These are phyloP conservation scores for Solanum chilense DNA, from an alignment of 257 asterid genomes.

Conservation along the genomic window DNA sequence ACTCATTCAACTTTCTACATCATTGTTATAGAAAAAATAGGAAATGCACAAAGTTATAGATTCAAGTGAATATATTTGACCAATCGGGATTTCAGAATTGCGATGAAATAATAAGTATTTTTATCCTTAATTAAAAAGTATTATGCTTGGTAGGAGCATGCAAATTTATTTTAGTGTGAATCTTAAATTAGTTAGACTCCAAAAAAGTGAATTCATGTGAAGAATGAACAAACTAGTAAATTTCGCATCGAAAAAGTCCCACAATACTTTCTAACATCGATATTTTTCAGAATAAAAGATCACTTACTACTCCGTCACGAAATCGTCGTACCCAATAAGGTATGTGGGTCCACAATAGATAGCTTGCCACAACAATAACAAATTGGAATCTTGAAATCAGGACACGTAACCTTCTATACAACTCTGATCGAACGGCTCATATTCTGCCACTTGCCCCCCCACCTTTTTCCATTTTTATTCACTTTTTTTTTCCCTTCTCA, in stretches of 20 bases:
- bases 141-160: no score
- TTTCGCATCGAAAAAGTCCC: no score
- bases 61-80: not conserved
- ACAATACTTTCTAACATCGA: fast-evolving
- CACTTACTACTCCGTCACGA: fast-evolving
- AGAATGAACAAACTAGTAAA: no score
- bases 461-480: not conserved
- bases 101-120: no score
- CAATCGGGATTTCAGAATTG: fast-evolving
- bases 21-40: not conserved
- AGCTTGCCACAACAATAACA: not conserved
- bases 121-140: fast-evolving
- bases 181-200: no score
- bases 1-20: not conserved
- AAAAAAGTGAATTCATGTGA: no score
- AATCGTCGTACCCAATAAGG: not conserved
- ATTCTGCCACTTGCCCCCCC: slow-evolving; percentile 5
- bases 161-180: no score
- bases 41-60: not conserved
- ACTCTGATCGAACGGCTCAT: slow-evolving; percentile 30
- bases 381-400: slow-evolving; percentile 15
- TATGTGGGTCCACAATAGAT: not conserved
- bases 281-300: fast-evolving
- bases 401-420: slow-evolving; percentile 39
- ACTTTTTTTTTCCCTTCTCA: not conserved